Conservation (phyloP, 305 asterid genomes). For the Coffea humblotiana region DNA sequence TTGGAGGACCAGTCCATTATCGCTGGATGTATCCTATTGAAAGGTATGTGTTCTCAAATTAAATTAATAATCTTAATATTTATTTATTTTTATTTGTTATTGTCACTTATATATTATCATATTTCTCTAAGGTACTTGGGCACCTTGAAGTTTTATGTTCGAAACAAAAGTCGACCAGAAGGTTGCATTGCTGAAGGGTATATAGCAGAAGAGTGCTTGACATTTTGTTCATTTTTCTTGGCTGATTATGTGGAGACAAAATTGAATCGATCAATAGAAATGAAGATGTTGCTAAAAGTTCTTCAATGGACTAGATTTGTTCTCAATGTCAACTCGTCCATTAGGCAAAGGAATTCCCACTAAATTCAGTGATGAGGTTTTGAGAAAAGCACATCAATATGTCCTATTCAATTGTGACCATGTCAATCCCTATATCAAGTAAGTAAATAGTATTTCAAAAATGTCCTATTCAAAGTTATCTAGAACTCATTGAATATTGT, state of each 20-base stretch:
- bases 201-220: conserved; percentile 19
- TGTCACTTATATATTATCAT: no score
- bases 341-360: not conserved
- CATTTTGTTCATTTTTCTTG: conserved; percentile 13
- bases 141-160: conserved; percentile 17
- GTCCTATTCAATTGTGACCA: no score
- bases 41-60: conserved; percentile 1
- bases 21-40: conserved; percentile 29
- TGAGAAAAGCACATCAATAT: no score
- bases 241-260: conserved; percentile 18
- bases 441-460: no score
- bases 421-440: no score
- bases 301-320: not conserved
- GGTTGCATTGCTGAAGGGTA: conserved; percentile 22
- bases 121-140: not conserved
- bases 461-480: no score
- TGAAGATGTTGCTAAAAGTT: not conserved
- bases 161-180: conserved; percentile 13
- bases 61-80: no score
- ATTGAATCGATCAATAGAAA: conserved; percentile 5
- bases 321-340: not conserved
- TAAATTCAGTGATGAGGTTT: no score
- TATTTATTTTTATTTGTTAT: no score
- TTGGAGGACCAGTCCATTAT: conserved; percentile 10
- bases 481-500: no score